Evolutionary conservation across 805 yeast species (phyloP).

Genomic region (Teunomyces aglyptinius): DNA sequence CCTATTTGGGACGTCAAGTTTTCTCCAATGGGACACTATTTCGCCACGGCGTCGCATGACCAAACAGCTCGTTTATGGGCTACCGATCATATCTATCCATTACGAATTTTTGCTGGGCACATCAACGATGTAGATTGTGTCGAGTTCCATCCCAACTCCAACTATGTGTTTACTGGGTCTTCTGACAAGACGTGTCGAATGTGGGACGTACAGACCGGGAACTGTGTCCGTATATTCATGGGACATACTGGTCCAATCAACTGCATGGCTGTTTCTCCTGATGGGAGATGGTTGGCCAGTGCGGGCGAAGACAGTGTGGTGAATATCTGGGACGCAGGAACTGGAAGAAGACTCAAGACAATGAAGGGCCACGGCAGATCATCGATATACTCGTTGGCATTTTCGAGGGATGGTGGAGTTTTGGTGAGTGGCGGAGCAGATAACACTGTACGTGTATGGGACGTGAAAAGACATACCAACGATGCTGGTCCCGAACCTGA

Average conservation of each 20-base stretch:
- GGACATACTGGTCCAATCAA: conserved; percentile 92
- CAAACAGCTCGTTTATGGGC: conserved; percentile 98
- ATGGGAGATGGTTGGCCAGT: conserved; percentile 93
- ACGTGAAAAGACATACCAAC: conserved; percentile 77
- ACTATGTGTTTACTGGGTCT: conserved; percentile 92
- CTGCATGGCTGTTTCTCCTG: conserved; percentile 86
- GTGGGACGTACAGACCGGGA: conserved; percentile 95
- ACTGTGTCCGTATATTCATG: conserved; percentile 84
- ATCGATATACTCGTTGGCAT: conserved; percentile 79
- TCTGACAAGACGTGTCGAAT: conserved; percentile 93
- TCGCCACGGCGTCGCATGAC: conserved; percentile 97
- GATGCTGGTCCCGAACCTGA: conserved; percentile 81
- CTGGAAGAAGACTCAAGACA: conserved; percentile 81
- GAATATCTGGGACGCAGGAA: conserved; percentile 90
- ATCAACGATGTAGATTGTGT: conserved; percentile 94
- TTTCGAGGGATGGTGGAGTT: conserved; percentile 84
- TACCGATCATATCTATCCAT: conserved; percentile 94
- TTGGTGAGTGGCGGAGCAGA: conserved; percentile 92
- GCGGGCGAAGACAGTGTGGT: conserved; percentile 92
- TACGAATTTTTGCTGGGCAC: conserved; percentile 96
- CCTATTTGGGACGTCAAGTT: conserved; percentile 98
- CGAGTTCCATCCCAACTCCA: conserved; percentile 93
- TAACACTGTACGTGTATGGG: conserved; percentile 94
- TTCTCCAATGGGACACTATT: conserved; percentile 94
- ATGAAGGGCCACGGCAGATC: conserved; percentile 95